phyloP scores from a whole-genome alignment of 139 green algal species.

The Coelastrella sp. region DNA sequence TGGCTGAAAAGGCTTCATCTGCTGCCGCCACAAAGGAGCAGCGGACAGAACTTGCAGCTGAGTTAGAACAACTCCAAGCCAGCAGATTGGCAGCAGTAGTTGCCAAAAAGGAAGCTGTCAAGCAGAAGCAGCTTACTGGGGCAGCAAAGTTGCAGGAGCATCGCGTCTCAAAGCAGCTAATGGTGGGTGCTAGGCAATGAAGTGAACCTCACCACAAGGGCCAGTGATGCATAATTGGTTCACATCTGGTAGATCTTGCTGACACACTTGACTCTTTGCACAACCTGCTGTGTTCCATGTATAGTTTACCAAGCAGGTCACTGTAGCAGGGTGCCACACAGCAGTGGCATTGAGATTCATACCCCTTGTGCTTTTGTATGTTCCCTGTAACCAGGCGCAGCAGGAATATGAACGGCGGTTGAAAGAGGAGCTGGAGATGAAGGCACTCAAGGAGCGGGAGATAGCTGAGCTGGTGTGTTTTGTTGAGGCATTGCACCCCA shows the following conservation, averaged over 20 bases:
- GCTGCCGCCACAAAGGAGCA: slow-evolving; percentile 71
- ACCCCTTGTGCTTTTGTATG: not conserved
- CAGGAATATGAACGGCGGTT: slow-evolving; percentile 78
- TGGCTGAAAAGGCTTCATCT: slow-evolving; percentile 33
- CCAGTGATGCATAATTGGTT: no score
- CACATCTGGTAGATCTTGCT: not conserved
- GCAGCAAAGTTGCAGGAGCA: slow-evolving; percentile 60
- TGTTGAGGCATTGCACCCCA: not conserved
- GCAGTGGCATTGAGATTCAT: not conserved
- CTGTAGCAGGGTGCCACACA: not conserved
- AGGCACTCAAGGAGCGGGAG: slow-evolving; percentile 72
- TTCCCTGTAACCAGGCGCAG: slow-evolving; percentile 60
- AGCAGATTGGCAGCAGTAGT: slow-evolving; percentile 47
- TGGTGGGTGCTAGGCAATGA: slow-evolving; percentile 47
- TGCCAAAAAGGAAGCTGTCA: slow-evolving; percentile 68
- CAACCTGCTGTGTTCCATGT: no score
- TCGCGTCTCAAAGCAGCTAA: slow-evolving; percentile 59
- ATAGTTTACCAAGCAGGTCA: no score
- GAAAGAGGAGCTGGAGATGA: slow-evolving; percentile 72
- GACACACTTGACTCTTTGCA: not conserved
- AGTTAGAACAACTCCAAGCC: slow-evolving; percentile 60
- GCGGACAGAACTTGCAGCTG: slow-evolving; percentile 61
- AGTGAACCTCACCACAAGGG: no score
- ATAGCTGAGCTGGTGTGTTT: slow-evolving; percentile 71
- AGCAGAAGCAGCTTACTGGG: slow-evolving; percentile 68